Percentiles rank a stretch among this genome's conserved stretches.
Evolutionary conservation across 768 basidiomycete genomes (phyloP).

Genomic region (Auricularia heimuer): DNA sequence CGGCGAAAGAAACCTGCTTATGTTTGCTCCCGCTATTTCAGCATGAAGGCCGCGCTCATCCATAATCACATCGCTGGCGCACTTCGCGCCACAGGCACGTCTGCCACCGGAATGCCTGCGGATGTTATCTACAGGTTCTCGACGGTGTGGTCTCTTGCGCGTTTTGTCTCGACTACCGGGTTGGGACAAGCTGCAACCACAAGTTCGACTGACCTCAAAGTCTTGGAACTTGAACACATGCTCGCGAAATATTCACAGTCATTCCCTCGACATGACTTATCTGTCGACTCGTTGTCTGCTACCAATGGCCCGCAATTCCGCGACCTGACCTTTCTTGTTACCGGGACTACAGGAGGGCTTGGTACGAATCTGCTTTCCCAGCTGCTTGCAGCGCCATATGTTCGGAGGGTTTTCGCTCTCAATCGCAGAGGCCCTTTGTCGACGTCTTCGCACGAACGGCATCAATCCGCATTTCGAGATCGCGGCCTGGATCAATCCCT

Average conservation of each 20-base stretch:
- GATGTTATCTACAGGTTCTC: constrained; percentile 31
- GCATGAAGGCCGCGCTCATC: constrained; percentile 22
- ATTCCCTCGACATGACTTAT: constrained; percentile 3
- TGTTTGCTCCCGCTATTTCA: not conserved
- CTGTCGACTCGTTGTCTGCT: not conserved
- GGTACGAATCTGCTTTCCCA: not conserved
- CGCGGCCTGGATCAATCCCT: not conserved
- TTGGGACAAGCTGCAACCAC: constrained; percentile 19
- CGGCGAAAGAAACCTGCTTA: not conserved
- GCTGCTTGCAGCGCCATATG: not conserved
- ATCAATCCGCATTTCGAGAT: not conserved
- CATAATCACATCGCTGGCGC: constrained; percentile 20
- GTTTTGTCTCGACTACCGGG: constrained; percentile 25
- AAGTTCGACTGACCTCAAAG: constrained; percentile 4
- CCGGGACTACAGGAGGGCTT: not conserved
- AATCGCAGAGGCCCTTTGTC: not conserved
- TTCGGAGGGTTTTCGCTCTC: not conserved
- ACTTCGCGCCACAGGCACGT: constrained; percentile 7
- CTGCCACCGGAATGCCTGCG: constrained; percentile 14
- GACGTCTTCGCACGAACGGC: not conserved
- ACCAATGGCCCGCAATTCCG: not conserved
- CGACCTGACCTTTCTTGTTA: not conserved
- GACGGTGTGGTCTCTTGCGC: constrained; percentile 24
- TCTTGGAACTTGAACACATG: constrained; percentile 25
- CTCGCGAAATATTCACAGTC: constrained; percentile 30